phyloP scores from a whole-genome alignment of 208 protist species.

The Trypanosoma vivax region DNA sequence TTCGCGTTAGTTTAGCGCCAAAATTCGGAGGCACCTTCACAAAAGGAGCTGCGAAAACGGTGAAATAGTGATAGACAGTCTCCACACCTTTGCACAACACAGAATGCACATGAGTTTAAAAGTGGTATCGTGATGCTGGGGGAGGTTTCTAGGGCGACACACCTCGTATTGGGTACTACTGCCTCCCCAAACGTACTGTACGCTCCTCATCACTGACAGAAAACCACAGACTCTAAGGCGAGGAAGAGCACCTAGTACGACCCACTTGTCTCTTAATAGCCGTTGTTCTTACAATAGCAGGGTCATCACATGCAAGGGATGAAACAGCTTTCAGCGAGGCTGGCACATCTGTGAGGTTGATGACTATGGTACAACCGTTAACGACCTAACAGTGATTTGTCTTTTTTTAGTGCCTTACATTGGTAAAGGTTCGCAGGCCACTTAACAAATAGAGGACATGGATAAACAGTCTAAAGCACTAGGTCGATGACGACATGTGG shows the following conservation, averaged over 20 bases:
- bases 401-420: conserved; percentile 79
- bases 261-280: no score
- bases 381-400: conserved; percentile 85
- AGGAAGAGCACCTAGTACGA: no score
- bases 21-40: conserved; percentile 93
- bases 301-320: conserved; percentile 87
- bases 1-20: conserved; percentile 94
- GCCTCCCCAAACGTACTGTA: conserved; percentile 65
- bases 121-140: conserved; percentile 94
- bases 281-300: conserved; percentile 89
- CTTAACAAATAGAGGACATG: conserved; percentile 88
- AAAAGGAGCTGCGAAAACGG: conserved; percentile 95
- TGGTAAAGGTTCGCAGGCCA: conserved; percentile 82
- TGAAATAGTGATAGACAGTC: conserved; percentile 93
- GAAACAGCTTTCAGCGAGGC: conserved; percentile 89
- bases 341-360: conserved; percentile 87
- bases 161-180: conserved; percentile 88
- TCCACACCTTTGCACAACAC: conserved; percentile 71
- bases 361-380: conserved; percentile 81
- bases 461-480: conserved; percentile 85
- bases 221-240: no score
- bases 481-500: conserved; percentile 84
- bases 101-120: conserved; percentile 80
- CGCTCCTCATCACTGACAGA: no score
- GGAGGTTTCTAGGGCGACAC: conserved; percentile 94